Conservation (phyloP, 1,139 yeast genomes). For the Pneumocystis oryctolagi region DNA sequence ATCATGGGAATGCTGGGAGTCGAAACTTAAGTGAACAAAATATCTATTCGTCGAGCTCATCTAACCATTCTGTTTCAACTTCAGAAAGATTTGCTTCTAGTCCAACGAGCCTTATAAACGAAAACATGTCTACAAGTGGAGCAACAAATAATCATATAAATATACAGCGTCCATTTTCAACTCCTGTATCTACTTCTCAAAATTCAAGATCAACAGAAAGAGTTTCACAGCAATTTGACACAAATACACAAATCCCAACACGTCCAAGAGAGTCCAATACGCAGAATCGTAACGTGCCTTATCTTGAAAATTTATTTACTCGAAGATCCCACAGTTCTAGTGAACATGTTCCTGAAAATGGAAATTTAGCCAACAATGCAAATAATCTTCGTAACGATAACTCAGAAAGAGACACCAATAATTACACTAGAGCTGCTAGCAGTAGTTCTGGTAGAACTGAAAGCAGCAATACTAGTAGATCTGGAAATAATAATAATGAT, state of each 20-base stretch:
- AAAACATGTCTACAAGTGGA: not conserved
- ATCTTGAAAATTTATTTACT: not conserved
- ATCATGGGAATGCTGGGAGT: not conserved
- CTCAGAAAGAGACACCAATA: not conserved
- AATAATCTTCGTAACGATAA: not conserved
- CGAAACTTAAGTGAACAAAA: not conserved
- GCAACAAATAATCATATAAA: not conserved
- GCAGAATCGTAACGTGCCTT: not conserved
- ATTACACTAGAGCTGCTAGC: conserved; percentile 3
- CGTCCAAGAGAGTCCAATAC: not conserved
- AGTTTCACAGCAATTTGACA: not conserved
- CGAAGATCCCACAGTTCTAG: not conserved
- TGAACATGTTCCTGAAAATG: not conserved
- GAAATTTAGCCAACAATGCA: not conserved
- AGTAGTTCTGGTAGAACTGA: not conserved
- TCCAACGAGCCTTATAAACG: not conserved
- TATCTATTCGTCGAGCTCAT: not conserved
- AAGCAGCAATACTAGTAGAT: not conserved
- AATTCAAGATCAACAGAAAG: not conserved
- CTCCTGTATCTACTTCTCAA: conserved; percentile 6
- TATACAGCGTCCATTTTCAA: conserved; percentile 1
- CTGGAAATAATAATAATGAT: conserved; percentile 7
- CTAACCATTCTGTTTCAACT: not conserved
- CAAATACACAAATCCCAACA: not conserved
- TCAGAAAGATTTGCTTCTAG: not conserved